Conservation (phyloP, 177 flowering plant genomes). For the Vitis hybrid region DNA sequence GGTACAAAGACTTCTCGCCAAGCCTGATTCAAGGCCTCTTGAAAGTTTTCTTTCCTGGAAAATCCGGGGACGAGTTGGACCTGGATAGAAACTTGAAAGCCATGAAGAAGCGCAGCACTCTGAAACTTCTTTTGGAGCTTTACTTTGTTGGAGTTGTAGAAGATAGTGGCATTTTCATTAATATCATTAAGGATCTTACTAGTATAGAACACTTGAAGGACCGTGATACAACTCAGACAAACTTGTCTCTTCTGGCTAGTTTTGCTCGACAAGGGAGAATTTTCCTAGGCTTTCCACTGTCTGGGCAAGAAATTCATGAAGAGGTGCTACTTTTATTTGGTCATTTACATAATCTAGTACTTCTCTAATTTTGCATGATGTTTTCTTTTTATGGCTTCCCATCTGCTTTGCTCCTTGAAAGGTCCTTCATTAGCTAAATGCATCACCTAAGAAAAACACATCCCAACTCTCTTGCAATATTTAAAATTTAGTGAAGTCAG, state of each 20-base stretch:
- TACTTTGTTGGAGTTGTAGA: constrained; percentile 91
- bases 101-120: constrained; percentile 89
- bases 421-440: too few species aligned
- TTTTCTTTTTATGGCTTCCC: background rate
- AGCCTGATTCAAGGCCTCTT: constrained; percentile 79
- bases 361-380: background rate
- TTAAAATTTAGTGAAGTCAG: too few species aligned
- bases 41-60: constrained; percentile 86
- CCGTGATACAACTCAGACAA: constrained; percentile 83
- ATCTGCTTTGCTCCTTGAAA: too few species aligned
- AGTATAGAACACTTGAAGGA: constrained; percentile 83
- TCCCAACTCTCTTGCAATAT: too few species aligned
- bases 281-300: constrained; percentile 77
- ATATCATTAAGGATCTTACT: constrained; percentile 87
- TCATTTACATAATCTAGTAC: background rate
- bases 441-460: too few species aligned
- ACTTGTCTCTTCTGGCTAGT: constrained; percentile 88
- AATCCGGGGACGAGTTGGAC: constrained; percentile 79
- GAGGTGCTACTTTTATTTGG: constrained; percentile 51
- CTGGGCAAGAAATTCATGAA: constrained; percentile 79
- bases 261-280: constrained; percentile 96
- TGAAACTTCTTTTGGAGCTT: constrained; percentile 89
- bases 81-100: constrained; percentile 78
- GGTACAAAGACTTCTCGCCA: constrained; percentile 90
- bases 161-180: constrained; percentile 67